phyloP scores from a whole-genome alignment of 2,329 filamentous ascomycete genomes.

The Cytospora paraplurivora region DNA sequence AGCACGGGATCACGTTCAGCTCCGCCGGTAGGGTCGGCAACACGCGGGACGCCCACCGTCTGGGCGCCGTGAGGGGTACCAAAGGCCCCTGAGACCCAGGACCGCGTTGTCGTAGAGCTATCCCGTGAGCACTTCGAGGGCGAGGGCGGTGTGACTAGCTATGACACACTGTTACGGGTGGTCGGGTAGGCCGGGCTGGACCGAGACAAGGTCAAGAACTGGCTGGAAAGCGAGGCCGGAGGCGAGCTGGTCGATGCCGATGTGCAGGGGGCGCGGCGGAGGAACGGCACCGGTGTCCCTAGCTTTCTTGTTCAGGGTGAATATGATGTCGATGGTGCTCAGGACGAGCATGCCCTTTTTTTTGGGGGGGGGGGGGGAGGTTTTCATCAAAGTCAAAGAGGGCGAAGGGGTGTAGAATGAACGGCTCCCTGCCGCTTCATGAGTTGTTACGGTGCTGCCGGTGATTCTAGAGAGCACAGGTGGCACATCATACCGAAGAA shows the following conservation, averaged over 20 bases:
- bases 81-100: slow-evolving; percentile 54
- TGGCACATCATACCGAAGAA: no score
- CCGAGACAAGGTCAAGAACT: slow-evolving; percentile 51
- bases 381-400: slow-evolving; percentile 58
- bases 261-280: slow-evolving; percentile 51
- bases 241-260: slow-evolving; percentile 59
- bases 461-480: no score
- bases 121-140: slow-evolving; percentile 68
- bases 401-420: slow-evolving; percentile 19
- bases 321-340: slow-evolving; percentile 69
- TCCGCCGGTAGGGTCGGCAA: slow-evolving; percentile 72
- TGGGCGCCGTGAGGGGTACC: slow-evolving; percentile 69
- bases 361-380: no score
- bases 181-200: slow-evolving; percentile 57
- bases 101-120: slow-evolving; percentile 61
- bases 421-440: neutral
- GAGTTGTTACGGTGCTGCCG: neutral
- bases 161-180: slow-evolving; percentile 52
- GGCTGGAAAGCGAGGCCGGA: slow-evolving; percentile 56
- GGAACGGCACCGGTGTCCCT: slow-evolving; percentile 67
- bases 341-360: slow-evolving; percentile 69
- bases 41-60: slow-evolving; percentile 75
- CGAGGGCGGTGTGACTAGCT: slow-evolving; percentile 63
- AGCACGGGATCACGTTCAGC: slow-evolving; percentile 72
- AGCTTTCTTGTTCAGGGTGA: slow-evolving; percentile 71